Evolutionary conservation across 164 flowering plant genomes (phyloP).

Genomic region (Aristolochia fimbriata): DNA sequence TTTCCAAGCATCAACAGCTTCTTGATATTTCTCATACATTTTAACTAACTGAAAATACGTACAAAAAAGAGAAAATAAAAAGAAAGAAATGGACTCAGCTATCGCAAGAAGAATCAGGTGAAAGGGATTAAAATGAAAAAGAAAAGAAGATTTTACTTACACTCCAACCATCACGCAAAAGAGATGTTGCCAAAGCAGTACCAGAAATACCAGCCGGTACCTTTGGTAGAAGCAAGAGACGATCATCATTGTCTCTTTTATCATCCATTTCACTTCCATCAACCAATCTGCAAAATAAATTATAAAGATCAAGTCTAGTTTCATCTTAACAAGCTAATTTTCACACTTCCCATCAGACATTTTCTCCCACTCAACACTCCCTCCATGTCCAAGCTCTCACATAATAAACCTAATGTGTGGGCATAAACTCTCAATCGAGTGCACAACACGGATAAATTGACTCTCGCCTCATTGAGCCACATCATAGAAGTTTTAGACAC

Average conservation of each 20-base stretch:
- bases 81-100: neutral
- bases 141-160: conserved; percentile 32
- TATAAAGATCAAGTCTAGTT: too few relatives aligned
- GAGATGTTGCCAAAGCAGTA: conserved; percentile 95
- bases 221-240: conserved; percentile 43
- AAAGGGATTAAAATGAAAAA: neutral
- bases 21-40: conserved; percentile 92
- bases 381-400: too few relatives aligned
- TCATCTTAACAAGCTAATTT: too few relatives aligned
- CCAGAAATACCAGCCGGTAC: conserved; percentile 81
- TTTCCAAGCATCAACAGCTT: conserved; percentile 82
- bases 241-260: conserved; percentile 17
- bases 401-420: too few relatives aligned
- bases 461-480: too few relatives aligned
- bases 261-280: conserved; percentile 21
- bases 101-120: too few relatives aligned
- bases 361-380: too few relatives aligned
- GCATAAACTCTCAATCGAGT: too few relatives aligned
- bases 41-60: conserved; percentile 51
- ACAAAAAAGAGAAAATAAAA: too few relatives aligned
- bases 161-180: conserved; percentile 98
- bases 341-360: too few relatives aligned
- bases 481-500: too few relatives aligned
- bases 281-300: conserved; percentile 25
- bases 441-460: too few relatives aligned